A percentile compares a stretch with the other conserved stretches of the same genome.
phyloP scores from a whole-genome alignment of 768 basidiomycete species.

The Piloderma croceum region DNA sequence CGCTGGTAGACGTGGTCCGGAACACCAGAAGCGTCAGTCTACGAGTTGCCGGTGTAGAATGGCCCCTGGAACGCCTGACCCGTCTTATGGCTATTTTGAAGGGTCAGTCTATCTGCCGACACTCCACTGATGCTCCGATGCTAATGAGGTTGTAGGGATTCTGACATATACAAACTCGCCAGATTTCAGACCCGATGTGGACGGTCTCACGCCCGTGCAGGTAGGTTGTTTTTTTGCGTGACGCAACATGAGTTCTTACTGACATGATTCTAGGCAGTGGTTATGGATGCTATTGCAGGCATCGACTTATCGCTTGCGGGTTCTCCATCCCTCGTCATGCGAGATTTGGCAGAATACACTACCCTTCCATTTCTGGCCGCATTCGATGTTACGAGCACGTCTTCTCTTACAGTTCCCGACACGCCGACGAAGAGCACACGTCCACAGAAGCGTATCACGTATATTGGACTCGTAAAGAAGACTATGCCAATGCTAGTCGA shows the following conservation, averaged over 20 bases:
- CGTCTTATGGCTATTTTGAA: constrained; percentile 76
- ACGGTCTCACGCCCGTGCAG: constrained; percentile 75
- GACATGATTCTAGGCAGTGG: constrained; percentile 46
- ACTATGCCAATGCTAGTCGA: constrained; percentile 79
- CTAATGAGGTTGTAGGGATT: constrained; percentile 39
- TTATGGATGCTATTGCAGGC: constrained; percentile 62
- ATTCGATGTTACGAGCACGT: constrained; percentile 46
- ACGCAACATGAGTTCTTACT: constrained; percentile 3
- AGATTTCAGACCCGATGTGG: constrained; percentile 86
- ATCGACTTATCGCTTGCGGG: constrained; percentile 63
- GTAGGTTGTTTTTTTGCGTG: constrained; percentile 30
- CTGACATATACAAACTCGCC: constrained; percentile 77
- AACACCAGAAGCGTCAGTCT: constrained; percentile 50
- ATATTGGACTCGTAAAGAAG: constrained; percentile 85
- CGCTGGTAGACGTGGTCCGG: constrained; percentile 68
- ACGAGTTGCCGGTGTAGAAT: constrained; percentile 45
- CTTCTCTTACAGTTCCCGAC: constrained; percentile 6
- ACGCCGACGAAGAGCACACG: constrained; percentile 28
- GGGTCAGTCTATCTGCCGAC: constrained; percentile 34
- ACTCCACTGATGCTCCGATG: not conserved
- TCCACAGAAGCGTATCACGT: constrained; percentile 68
- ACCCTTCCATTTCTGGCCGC: constrained; percentile 85
- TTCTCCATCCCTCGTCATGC: constrained; percentile 67
- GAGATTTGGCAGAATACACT: constrained; percentile 79
- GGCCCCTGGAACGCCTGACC: constrained; percentile 58